A percentile compares a stretch with the other conserved stretches of the same genome.
These are phyloP conservation scores for Clarkia xantiana DNA, from an alignment of 345 rosid genomes.

Conservation along the genomic window DNA sequence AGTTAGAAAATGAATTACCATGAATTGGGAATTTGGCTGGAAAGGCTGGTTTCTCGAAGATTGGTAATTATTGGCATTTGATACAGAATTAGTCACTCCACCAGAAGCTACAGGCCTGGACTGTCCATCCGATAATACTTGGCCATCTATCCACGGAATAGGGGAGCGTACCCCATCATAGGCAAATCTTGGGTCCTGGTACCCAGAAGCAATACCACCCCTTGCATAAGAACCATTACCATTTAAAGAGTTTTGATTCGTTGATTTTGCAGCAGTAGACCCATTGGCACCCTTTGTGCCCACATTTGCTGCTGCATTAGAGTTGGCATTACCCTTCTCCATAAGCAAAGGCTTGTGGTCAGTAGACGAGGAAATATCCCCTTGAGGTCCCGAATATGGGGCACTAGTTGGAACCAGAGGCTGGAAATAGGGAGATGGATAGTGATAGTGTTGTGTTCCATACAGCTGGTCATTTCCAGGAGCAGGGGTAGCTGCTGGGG, in stretches of 20 bases:
- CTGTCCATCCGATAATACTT: slow-evolving; percentile 44
- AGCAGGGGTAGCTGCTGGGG: slow-evolving; percentile 67
- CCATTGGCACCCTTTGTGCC: slow-evolving; percentile 40
- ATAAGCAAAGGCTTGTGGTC: slow-evolving; percentile 48
- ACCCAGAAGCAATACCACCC: slow-evolving; percentile 36
- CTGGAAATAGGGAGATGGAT: slow-evolving; percentile 54
- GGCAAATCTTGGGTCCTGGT: slow-evolving; percentile 49
- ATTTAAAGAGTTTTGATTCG: slow-evolving; percentile 30
- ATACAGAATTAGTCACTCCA: slow-evolving; percentile 31
- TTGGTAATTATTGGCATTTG: slow-evolving; percentile 32
- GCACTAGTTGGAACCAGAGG: slow-evolving; percentile 34
- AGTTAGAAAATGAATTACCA: neutral
- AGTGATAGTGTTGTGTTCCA: slow-evolving; percentile 86
- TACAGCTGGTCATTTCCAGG: slow-evolving; percentile 80
- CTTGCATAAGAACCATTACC: slow-evolving; percentile 44
- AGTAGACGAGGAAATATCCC: slow-evolving; percentile 38
- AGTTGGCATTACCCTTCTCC: slow-evolving; percentile 36
- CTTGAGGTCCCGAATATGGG: slow-evolving; percentile 40
- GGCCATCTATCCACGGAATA: slow-evolving; percentile 35
- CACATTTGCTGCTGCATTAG: slow-evolving; percentile 28
- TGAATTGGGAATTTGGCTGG: slow-evolving; percentile 42
- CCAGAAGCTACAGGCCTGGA: slow-evolving; percentile 27
- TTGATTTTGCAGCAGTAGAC: slow-evolving; percentile 37
- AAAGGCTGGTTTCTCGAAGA: slow-evolving; percentile 49
- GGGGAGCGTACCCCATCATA: slow-evolving; percentile 42